A percentile compares a stretch with the other conserved stretches of the same genome.
Evolutionary conservation across 1,284 basidiomycete species (phyloP).

Genomic region (Pyrrhoderma noxium): DNA sequence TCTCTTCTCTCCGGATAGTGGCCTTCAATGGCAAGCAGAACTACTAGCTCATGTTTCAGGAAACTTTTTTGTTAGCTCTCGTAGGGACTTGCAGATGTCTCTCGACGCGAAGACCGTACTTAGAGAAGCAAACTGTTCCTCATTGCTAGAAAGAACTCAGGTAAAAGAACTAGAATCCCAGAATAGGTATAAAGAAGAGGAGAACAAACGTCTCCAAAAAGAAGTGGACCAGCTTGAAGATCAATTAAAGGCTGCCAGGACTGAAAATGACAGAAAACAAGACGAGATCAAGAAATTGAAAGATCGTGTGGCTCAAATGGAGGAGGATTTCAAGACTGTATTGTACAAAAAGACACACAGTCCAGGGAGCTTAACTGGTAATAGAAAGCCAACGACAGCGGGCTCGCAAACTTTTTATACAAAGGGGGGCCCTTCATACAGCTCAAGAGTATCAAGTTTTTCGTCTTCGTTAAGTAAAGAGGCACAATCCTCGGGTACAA

Average conservation of each 20-base stretch:
- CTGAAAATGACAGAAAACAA: neutral
- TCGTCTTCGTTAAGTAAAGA: neutral
- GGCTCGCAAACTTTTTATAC: no score
- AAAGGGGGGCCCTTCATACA: neutral
- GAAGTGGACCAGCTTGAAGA: neutral
- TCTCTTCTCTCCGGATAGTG: slow-evolving; percentile 23
- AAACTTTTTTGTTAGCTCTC: slow-evolving; percentile 39
- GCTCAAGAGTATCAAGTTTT: neutral
- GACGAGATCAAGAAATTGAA: slow-evolving; percentile 1
- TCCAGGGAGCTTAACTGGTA: no score
- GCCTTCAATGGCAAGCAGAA: slow-evolving; percentile 54
- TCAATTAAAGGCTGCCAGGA: neutral
- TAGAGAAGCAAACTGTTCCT: slow-evolving; percentile 40
- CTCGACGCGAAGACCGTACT: slow-evolving; percentile 28
- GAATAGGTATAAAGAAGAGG: slow-evolving; percentile 27
- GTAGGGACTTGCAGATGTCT: slow-evolving; percentile 19
- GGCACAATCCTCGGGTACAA: neutral
- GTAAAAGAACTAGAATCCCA: slow-evolving; percentile 31
- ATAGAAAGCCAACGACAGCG: no score
- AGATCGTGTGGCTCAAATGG: no score
- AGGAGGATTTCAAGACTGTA: no score
- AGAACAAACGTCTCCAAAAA: slow-evolving; percentile 22
- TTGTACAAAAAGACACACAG: no score
- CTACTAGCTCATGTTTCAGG: slow-evolving; percentile 52
- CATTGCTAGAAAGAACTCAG: slow-evolving; percentile 37